Evolutionary conservation across 495 filamentous ascomycete genomes (phyloP).

Genomic region (Xylaria palmicola): DNA sequence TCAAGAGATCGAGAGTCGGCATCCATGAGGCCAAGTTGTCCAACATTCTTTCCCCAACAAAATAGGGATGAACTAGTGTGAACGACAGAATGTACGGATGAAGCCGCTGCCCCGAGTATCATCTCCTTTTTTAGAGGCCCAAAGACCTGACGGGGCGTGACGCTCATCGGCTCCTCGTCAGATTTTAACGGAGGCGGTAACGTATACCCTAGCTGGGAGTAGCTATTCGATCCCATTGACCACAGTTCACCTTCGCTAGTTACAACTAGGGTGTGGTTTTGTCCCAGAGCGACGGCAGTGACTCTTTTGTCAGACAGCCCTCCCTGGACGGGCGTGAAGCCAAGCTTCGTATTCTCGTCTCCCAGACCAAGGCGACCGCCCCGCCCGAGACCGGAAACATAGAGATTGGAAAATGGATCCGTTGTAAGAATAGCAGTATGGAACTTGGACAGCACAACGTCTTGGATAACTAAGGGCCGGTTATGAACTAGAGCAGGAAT

Average conservation of each 20-base stretch:
- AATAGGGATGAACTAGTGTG: slow-evolving; percentile 79
- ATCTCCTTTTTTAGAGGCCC: slow-evolving; percentile 83
- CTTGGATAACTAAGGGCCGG: slow-evolving; percentile 67
- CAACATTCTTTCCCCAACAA: slow-evolving; percentile 94
- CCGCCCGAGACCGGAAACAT: slow-evolving; percentile 87
- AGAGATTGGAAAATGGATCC: slow-evolving; percentile 91
- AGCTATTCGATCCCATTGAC: slow-evolving; percentile 90
- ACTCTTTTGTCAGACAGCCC: slow-evolving; percentile 70
- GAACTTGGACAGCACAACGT: slow-evolving; percentile 83
- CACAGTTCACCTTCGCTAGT: slow-evolving; percentile 79
- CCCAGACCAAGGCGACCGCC: slow-evolving; percentile 89
- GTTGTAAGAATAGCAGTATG: slow-evolving; percentile 86
- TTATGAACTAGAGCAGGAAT: slow-evolving; percentile 69
- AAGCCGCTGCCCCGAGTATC: slow-evolving; percentile 83
- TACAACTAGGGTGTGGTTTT: slow-evolving; percentile 86
- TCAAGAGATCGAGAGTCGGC: slow-evolving; percentile 90
- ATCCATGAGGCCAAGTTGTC: slow-evolving; percentile 90
- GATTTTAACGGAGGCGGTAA: slow-evolving; percentile 54
- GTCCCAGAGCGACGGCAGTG: slow-evolving; percentile 72
- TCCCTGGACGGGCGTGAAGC: slow-evolving; percentile 74
- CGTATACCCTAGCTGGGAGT: slow-evolving; percentile 81
- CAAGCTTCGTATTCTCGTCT: slow-evolving; percentile 82
- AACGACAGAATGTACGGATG: slow-evolving; percentile 85
- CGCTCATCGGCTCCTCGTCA: slow-evolving; percentile 79
- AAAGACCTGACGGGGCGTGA: slow-evolving; percentile 82